phyloP scores from a whole-genome alignment of 352 stramenopile species.

The Pythium chondricola region DNA sequence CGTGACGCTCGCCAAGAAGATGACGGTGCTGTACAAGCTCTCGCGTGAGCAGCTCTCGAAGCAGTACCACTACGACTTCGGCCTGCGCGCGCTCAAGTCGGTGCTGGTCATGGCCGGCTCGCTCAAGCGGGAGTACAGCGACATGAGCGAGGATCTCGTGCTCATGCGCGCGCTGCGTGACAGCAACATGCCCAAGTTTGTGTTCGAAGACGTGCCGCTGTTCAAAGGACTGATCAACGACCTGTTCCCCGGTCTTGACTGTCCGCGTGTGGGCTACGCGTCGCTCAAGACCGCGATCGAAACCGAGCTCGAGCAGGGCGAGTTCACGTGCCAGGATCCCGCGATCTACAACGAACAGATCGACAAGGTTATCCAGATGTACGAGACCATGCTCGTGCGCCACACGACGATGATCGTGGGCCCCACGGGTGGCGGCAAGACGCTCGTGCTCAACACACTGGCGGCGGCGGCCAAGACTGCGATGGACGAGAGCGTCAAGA shows the following conservation, averaged over 20 bases:
- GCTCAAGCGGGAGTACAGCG: conserved; percentile 90
- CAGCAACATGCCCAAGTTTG: conserved; percentile 96
- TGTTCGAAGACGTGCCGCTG: conserved; percentile 94
- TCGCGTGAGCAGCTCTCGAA: conserved; percentile 93
- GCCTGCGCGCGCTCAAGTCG: conserved; percentile 90
- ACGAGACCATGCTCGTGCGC: conserved; percentile 94
- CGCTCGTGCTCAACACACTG: conserved; percentile 88
- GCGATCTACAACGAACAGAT: conserved; percentile 85
- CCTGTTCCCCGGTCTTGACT: conserved; percentile 92
- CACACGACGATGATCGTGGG: conserved; percentile 97
- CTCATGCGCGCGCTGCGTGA: conserved; percentile 93
- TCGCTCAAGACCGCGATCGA: conserved; percentile 87
- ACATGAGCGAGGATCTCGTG: conserved; percentile 92
- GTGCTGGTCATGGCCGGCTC: conserved; percentile 92
- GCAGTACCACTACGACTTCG: conserved; percentile 96
- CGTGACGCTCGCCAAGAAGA: conserved; percentile 88
- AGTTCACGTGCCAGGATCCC: conserved; percentile 65
- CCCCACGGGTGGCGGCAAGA: conserved; percentile 91
- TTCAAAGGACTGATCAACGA: conserved; percentile 95
- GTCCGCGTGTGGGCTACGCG: conserved; percentile 89
- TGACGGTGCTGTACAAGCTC: conserved; percentile 94
- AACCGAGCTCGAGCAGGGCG: conserved; percentile 67
- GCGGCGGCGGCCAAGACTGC: conserved; percentile 78
- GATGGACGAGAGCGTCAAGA: conserved; percentile 88
- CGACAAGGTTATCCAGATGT: conserved; percentile 97